Evolutionary conservation across 345 rosid genomes (phyloP), one percentile per base, ranked within the genome.

Genomic region (Acer saccharum): DNA sequence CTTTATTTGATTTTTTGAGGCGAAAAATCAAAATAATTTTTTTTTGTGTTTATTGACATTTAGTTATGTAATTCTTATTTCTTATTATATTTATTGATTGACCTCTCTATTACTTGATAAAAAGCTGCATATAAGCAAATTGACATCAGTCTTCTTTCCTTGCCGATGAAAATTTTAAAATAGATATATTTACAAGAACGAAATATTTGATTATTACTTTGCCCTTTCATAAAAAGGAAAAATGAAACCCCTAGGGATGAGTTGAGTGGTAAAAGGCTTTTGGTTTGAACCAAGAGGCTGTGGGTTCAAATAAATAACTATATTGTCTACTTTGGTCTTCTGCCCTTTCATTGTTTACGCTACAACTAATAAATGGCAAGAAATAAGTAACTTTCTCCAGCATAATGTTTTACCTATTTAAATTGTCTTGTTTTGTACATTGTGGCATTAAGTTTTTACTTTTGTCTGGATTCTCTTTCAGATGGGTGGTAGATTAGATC

Each of bases 401-500:
- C 23, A 35, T 21, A 55, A 11, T 44, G 46, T 60, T 20, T 60
- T 65, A 12, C 17, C 35, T 44, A 44, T 66, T 25, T 39, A 62
- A 64, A 32, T 21, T 68, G 20, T 76, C 2, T 64, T 62, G 2
- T 46, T 63, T 23, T 65, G 7, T 58, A 17, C 54, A 14, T 11
- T 69, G 41, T 13, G 73, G 32, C 64, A 10, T 48, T 52, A 58
- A 58, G 61, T 65, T 72, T 65, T 72, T 50, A 10, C 35, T 18
- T 77, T 52, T 14, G 13, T 62, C 23, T 44, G 55, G 41, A 60
- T 63, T 74, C 13, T 55, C 54, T 76, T 80, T 70, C 91, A 94
- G 99, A 91, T 94, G 91, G 99, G 99, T 12, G 92, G 98, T 76
- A 90, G 92, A 83, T 81, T 86, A 72, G 83, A 81, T 65, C 83